Percentiles rank a stretch among this genome's conserved stretches.
phyloP scores from a whole-genome alignment of 1,139 yeast genomes.

The Hansenula lynferdii region DNA sequence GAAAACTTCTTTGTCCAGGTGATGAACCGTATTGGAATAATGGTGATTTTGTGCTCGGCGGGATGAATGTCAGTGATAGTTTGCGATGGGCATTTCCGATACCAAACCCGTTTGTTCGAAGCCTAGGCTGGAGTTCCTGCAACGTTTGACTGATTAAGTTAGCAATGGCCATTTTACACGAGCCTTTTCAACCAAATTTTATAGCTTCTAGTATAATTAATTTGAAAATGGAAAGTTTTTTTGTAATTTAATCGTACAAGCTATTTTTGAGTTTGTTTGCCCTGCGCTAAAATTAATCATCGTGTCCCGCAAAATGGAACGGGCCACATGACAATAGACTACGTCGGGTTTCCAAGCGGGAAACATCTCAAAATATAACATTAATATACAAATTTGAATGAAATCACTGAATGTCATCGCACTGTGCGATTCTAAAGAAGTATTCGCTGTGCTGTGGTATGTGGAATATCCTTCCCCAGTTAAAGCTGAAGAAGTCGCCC shows the following conservation, averaged over 20 bases:
- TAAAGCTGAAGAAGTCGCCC: conserved; percentile 14
- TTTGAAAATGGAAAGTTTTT: too few species aligned
- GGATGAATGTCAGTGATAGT: conserved; percentile 50
- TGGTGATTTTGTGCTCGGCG: conserved; percentile 68
- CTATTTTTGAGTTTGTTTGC: too few species aligned
- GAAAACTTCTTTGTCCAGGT: conserved; percentile 59
- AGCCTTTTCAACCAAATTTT: too few species aligned
- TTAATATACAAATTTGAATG: neutral
- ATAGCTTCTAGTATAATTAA: too few species aligned
- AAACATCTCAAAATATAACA: too few species aligned
- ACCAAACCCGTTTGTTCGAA: conserved; percentile 34
- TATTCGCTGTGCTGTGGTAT: conserved; percentile 15
- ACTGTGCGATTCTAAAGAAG: conserved; percentile 12
- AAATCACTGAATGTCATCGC: conserved; percentile 6
- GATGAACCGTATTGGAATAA: conserved; percentile 53
- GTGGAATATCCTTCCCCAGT: conserved; percentile 11
- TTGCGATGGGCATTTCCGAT: conserved; percentile 37
- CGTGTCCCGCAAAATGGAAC: neutral
- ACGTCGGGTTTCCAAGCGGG: too few species aligned
- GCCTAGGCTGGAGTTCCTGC: conserved; percentile 29
- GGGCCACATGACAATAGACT: too few species aligned
- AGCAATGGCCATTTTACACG: conserved; percentile 10
- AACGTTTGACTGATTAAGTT: conserved; percentile 17
- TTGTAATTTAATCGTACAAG: too few species aligned
- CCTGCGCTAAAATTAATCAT: too few species aligned